Base-by-base conservation (phyloP, 1,139 yeast genomes). In the Citeromyces siamensis region DNA sequence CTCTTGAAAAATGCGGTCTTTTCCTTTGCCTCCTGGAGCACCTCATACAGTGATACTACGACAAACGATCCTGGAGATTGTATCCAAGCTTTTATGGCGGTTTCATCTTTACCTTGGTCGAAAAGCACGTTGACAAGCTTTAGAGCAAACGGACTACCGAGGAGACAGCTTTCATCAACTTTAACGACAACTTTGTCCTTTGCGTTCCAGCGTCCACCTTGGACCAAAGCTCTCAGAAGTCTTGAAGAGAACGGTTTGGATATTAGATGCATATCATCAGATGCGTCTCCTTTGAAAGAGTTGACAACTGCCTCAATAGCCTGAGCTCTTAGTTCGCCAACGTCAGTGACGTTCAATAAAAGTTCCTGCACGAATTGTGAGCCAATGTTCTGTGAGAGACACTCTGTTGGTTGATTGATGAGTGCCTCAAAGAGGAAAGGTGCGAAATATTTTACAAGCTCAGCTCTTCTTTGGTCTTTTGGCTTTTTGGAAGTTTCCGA, bases 401-500 rank as follows among this genome's bases (percentile, higher is more conserved):
- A 60, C 12, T 63, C 70, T 14, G 62, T 52, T 22, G 68, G 61
- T 37, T 66, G 55, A 32, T 70, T 65, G 31, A 62, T 57, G 22
- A 85, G 60, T 20, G 75, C 62, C 39, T 71, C 62, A 49, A 81
- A 70, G 42, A 85, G 65, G 40, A 71, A 50, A 26, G 94, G 94
- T 33, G 81, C 62, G 44, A 86, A 81, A 42, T 66, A 71, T 39
- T 66, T 64, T 37, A 76, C 61, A 38, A 86, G 62, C 60, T 90
- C 96, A 8, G 47, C 43, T 55, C 85, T 75, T 65, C 95, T 77
- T 42, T 69, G 76, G 6, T 70, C 77, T 52, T 78, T 81, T 28
- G 86, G 93, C 58, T 90, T 90, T 59, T 88, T 90, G 22, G 95
- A 77, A 2, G 94, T 82, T 42, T 71, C 72, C 44, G 65, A 54